Percentiles rank a stretch among this genome's conserved stretches.
phyloP scores from a whole-genome alignment of 192 early-diverging fungal genomes.

The Backusella tarrabulga region DNA sequence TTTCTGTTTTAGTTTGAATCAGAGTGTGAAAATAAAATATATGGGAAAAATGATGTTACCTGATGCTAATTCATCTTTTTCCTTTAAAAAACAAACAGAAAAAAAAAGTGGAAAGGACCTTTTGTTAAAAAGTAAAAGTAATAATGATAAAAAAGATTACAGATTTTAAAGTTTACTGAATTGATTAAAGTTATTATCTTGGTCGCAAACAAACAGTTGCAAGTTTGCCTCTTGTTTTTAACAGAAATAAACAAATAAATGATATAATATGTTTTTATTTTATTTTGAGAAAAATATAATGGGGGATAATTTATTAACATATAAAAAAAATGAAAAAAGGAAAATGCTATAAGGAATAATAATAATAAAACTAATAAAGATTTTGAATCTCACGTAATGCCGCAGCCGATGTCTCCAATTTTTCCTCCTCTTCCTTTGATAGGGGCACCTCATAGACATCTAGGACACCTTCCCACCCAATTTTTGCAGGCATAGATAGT shows the following conservation, averaged over 20 bases:
- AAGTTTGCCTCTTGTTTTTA: background rate
- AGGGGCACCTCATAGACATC: conserved; percentile 69
- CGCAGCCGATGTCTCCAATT: conserved; percentile 52
- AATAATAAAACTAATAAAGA: background rate
- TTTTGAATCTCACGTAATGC: conserved; percentile 47
- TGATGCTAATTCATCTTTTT: background rate
- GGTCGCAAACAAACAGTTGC: background rate
- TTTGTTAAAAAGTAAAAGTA: too few relatives aligned
- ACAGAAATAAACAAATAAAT: background rate
- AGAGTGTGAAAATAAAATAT: background rate
- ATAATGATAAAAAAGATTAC: background rate
- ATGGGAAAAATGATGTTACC: background rate
- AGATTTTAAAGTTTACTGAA: background rate
- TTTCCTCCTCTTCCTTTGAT: conserved; percentile 53
- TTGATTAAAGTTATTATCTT: background rate
- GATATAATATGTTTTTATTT: background rate
- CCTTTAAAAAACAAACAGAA: background rate
- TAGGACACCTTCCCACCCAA: conserved; percentile 71
- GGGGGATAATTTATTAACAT: background rate
- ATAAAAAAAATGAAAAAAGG: background rate
- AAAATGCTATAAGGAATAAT: background rate
- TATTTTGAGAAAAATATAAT: background rate
- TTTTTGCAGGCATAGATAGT: conserved; percentile 75
- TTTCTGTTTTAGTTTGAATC: background rate
- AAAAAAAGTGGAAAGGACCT: background rate